Percentiles rank a stretch among this genome's conserved stretches.
phyloP scores from a whole-genome alignment of 345 rosid species.

The Acer negundo region DNA sequence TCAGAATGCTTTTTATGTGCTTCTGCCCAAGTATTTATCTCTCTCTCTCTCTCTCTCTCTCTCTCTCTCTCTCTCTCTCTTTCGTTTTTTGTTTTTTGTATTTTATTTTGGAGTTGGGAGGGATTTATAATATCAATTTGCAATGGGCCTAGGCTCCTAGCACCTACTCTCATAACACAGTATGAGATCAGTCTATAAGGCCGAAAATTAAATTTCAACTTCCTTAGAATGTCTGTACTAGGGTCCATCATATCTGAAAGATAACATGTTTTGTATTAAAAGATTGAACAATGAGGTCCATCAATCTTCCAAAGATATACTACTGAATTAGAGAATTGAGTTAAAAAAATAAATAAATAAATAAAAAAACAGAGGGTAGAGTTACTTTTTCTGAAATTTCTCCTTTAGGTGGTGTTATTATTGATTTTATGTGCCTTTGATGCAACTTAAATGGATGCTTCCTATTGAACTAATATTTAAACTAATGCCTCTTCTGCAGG shows the following conservation, averaged over 20 bases:
- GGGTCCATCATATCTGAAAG: neutral
- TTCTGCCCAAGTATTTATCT: neutral
- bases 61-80: no score
- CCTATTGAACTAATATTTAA: conserved; percentile 23
- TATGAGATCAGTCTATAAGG: no score
- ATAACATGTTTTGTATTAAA: neutral
- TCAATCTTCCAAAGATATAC: neutral
- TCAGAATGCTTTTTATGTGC: neutral
- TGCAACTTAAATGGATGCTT: neutral
- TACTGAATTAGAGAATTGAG: neutral
- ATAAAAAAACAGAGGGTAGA: neutral
- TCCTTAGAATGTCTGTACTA: neutral
- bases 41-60: no score
- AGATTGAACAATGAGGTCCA: neutral
- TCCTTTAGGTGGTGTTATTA: neutral
- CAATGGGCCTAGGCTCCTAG: neutral
- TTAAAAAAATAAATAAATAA: neutral
- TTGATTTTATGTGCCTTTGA: neutral
- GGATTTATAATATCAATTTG: neutral
- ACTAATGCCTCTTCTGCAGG: conserved; percentile 50
- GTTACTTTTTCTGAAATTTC: neutral
- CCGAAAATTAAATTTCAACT: neutral
- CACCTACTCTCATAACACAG: no score
- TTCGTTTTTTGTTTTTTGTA: no score
- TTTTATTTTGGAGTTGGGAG: no score